phyloP scores from a whole-genome alignment of 2,329 filamentous ascomycete species.

The Cercospora sp. region DNA sequence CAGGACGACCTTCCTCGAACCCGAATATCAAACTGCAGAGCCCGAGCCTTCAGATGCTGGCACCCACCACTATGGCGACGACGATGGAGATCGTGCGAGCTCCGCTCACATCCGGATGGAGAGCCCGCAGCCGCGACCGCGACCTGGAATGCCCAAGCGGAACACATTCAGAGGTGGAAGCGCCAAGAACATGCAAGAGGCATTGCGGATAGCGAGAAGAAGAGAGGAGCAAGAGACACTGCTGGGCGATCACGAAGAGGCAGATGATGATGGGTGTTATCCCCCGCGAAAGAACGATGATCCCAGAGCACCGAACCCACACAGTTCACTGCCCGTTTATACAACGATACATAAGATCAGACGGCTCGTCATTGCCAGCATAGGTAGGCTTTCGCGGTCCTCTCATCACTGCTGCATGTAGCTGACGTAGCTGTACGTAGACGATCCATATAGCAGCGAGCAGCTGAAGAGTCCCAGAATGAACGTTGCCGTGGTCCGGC shows the following conservation, averaged over 20 bases:
- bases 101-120: conserved; percentile 33
- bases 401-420: neutral
- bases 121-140: conserved; percentile 26
- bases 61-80: conserved; percentile 4
- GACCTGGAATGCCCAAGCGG: conserved; percentile 34
- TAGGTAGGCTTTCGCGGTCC: conserved; percentile 38
- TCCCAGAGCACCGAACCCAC: conserved; percentile 53
- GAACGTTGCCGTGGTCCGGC: conserved; percentile 76
- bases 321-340: conserved; percentile 69
- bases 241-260: conserved; percentile 47
- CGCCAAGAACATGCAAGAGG: conserved; percentile 41
- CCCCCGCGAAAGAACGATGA: conserved; percentile 42
- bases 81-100: conserved; percentile 19
- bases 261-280: conserved; percentile 50
- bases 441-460: conserved; percentile 68
- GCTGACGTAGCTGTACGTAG: conserved; percentile 37
- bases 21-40: conserved; percentile 12
- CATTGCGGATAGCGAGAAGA: conserved; percentile 43
- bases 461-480: conserved; percentile 79
- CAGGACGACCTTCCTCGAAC: neutral
- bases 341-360: conserved; percentile 68
- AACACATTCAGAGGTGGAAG: conserved; percentile 35
- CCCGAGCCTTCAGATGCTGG: conserved; percentile 9
- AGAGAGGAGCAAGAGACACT: conserved; percentile 53
- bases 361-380: conserved; percentile 49